Base-by-base conservation (phyloP, 257 asterid genomes). In the Plectranthus barbatus region DNA sequence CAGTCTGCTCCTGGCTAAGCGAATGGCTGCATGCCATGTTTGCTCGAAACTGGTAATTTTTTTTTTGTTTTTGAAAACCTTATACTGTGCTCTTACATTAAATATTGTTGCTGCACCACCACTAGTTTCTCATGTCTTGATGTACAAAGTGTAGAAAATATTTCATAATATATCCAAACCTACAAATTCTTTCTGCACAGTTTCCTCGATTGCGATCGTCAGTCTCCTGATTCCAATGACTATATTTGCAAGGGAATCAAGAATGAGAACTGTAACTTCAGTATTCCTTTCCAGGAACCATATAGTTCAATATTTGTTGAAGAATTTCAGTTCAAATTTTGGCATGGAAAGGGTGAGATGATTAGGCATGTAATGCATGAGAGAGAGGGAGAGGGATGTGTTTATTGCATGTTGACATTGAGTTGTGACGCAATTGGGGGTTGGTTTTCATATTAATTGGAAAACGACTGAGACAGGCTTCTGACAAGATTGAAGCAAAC, bases 11-110 rank as follows among this genome's bases (percentile, higher is more conserved):
- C 4, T 9, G 49, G 24, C 17, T 19, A 19, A 47, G 33, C 11
- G 34, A 49, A 60, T 26, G 23, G 68, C 55, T 60, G 65, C 34
- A 62, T 45, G 62, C 23, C 39, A 12, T 37, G 67, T 57, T 57
- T 42, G 49, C 52, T 65, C 29, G 5, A 51, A 20, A 51, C 46
- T 11, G 52, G 72, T 44, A 44, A 56, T 51, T 26, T 9, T 48
- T 45, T 19, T 48, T 62, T 23, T 70, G 46, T 19, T 48, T 62
- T 23, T 70, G 46, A 63, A 56, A 56, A 18, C 10, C 52, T 47
- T 37, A 3, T 17, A 17, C 59, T 29, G 57, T 19, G 46, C 23
- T 64, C 15, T 31, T 21, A 46, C 29, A 24, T 46, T 44, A 42
- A 64, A 73, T 13, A 12, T 2, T 14, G 4, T 47, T 39, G 45